These are phyloP conservation scores for Claviceps quebecensis DNA, from an alignment of 2,329 filamentous ascomycete genomes.

Conservation along the genomic window DNA sequence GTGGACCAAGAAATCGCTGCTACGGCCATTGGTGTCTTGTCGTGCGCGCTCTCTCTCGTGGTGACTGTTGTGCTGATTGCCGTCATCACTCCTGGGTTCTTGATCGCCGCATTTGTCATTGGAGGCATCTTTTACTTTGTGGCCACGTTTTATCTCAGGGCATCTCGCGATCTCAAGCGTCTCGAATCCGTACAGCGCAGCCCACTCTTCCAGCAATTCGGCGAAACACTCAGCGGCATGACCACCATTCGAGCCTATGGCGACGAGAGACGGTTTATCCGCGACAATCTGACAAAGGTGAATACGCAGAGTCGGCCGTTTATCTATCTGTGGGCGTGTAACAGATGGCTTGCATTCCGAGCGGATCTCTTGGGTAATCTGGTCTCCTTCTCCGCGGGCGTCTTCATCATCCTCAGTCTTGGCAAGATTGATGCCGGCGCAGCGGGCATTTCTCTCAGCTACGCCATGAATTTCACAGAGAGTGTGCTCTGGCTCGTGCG, in stretches of 20 bases:
- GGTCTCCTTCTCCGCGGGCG: constrained; percentile 85
- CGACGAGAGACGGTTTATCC: constrained; percentile 82
- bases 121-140: constrained; percentile 69
- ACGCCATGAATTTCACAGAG: constrained; percentile 92
- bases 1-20: constrained; percentile 93
- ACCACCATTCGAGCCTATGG: constrained; percentile 95
- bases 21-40: constrained; percentile 64
- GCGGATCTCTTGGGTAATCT: constrained; percentile 83
- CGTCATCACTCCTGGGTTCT: constrained; percentile 76
- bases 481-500: constrained; percentile 95
- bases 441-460: constrained; percentile 85
- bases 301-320: constrained; percentile 88
- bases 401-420: constrained; percentile 75
- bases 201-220: constrained; percentile 94
- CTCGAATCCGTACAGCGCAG: constrained; percentile 89
- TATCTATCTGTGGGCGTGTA: constrained; percentile 91
- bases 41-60: constrained; percentile 51
- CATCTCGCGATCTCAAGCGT: constrained; percentile 90
- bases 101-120: constrained; percentile 79
- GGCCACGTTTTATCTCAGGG: constrained; percentile 75
- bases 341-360: constrained; percentile 89
- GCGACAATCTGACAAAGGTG: constrained; percentile 77
- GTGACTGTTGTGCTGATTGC: constrained; percentile 84
- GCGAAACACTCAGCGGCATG: constrained; percentile 86
- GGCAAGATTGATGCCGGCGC: constrained; percentile 79